Evolutionary conservation across 441 rosid genomes (phyloP).

Genomic region (Corymbia calophylla): DNA sequence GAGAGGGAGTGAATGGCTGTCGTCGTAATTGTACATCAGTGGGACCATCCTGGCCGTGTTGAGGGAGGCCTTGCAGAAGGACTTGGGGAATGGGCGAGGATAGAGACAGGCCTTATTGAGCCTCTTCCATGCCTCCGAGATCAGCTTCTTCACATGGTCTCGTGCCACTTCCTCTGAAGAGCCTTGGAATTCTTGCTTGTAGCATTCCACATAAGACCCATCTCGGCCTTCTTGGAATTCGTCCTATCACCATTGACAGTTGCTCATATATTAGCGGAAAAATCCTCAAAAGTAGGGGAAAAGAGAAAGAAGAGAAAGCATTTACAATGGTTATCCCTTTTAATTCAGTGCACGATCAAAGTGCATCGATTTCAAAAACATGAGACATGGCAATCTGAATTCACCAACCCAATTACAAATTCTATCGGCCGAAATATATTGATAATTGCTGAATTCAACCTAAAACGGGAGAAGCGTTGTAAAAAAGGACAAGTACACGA

Average conservation of each 20-base stretch:
- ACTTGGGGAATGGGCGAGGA: conserved; percentile 15
- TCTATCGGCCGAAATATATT: no score
- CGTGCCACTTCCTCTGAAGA: conserved; percentile 18
- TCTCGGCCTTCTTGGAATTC: conserved; percentile 9
- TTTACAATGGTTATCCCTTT: neutral
- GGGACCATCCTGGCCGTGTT: neutral
- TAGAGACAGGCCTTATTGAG: conserved; percentile 28
- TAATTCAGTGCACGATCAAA: neutral
- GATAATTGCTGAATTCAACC: neutral
- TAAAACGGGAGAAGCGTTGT: neutral
- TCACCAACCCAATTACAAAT: no score
- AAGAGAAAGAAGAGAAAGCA: neutral
- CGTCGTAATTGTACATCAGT: neutral
- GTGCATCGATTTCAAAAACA: neutral
- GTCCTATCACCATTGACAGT: neutral
- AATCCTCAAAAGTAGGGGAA: neutral
- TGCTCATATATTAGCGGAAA: neutral
- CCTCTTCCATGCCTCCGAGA: conserved; percentile 38
- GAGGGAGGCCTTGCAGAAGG: neutral
- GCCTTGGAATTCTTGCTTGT: conserved; percentile 24
- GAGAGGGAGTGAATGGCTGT: neutral
- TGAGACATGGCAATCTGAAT: neutral
- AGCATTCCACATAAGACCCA: conserved; percentile 42
- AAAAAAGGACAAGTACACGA: neutral
- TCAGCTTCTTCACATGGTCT: conserved; percentile 14